Percentiles rank a stretch among this genome's conserved stretches.
These are phyloP conservation scores for Phaeosphaeriaceae sp. DNA, from an alignment of 2,329 filamentous ascomycete genomes.

Conservation along the genomic window DNA sequence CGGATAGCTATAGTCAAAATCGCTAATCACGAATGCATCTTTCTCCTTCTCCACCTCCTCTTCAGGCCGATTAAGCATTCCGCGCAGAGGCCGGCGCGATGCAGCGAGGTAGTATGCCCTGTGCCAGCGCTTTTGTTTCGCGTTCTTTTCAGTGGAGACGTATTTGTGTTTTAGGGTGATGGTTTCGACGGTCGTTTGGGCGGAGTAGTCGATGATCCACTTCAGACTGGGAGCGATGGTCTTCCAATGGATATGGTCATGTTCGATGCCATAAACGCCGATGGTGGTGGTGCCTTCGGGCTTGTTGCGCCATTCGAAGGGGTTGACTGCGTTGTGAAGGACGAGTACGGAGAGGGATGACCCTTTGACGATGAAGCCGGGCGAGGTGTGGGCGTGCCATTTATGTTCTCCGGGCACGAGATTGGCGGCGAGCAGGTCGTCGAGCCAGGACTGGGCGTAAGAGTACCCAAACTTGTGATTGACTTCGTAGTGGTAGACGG, in stretches of 20 bases:
- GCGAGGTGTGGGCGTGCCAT: constrained; percentile 22
- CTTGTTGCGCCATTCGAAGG: constrained; percentile 13
- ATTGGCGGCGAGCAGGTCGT: neutral
- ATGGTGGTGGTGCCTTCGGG: constrained; percentile 25
- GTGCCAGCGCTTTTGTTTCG: constrained; percentile 35
- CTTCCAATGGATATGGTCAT: constrained; percentile 35
- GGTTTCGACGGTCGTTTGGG: constrained; percentile 7
- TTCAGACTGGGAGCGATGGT: constrained; percentile 23
- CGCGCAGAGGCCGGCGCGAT: constrained; percentile 15
- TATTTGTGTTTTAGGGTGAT: constrained; percentile 16
- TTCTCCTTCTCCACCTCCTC: constrained; percentile 7
- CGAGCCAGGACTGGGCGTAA: constrained; percentile 18
- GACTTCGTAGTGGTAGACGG: constrained; percentile 30
- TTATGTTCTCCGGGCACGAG: neutral
- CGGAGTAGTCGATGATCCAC: neutral
- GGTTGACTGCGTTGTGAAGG: constrained; percentile 35
- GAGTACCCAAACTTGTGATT: constrained; percentile 9
- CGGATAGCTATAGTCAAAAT: constrained; percentile 13
- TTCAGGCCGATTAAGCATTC: constrained; percentile 26
- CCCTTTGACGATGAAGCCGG: constrained; percentile 35
- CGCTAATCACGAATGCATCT: constrained; percentile 10
- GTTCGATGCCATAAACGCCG: constrained; percentile 29
- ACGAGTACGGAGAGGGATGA: constrained; percentile 29
- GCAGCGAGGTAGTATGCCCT: constrained; percentile 40
- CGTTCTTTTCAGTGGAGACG: constrained; percentile 14